phyloP scores from a whole-genome alignment of 108 stramenopile genomes.

The Skeletonema grethae region DNA sequence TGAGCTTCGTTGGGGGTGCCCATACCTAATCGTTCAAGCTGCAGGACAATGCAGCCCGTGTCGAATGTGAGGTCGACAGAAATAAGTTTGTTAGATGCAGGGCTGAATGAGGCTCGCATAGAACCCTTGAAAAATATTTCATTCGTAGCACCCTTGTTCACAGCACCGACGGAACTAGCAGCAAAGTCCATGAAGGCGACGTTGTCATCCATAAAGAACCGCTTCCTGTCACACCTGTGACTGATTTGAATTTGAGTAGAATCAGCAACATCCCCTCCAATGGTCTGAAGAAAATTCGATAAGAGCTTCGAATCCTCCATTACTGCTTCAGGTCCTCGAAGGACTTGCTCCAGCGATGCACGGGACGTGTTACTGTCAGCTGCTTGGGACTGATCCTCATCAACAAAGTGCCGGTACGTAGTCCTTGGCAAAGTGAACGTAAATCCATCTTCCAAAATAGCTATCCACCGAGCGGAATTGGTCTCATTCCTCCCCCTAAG shows the following conservation, averaged over 20 bases:
- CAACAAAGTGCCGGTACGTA: slow-evolving; percentile 64
- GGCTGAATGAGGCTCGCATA: slow-evolving; percentile 69
- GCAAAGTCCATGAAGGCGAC: slow-evolving; percentile 72
- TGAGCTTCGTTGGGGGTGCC: slow-evolving; percentile 14
- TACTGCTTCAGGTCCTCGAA: slow-evolving; percentile 62
- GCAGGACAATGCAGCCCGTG: slow-evolving; percentile 55
- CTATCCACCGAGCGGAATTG: slow-evolving; percentile 76
- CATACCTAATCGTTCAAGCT: slow-evolving; percentile 48
- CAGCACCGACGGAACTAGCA: slow-evolving; percentile 54
- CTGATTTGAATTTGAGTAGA: slow-evolving; percentile 39
- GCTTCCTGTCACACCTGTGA: slow-evolving; percentile 69
- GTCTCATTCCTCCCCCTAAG: slow-evolving; percentile 72
- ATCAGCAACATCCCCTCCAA: slow-evolving; percentile 24
- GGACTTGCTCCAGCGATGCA: slow-evolving; percentile 56
- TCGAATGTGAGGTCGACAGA: slow-evolving; percentile 72
- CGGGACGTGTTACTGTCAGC: not conserved
- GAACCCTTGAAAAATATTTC: slow-evolving; percentile 67
- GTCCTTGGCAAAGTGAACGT: slow-evolving; percentile 72
- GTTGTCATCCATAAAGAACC: slow-evolving; percentile 83
- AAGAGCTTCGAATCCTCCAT: slow-evolving; percentile 70
- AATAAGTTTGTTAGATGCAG: slow-evolving; percentile 85
- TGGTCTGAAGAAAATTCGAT: slow-evolving; percentile 58
- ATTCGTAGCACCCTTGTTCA: slow-evolving; percentile 43
- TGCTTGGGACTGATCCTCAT: slow-evolving; percentile 9
- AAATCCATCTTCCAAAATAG: slow-evolving; percentile 84